Evolutionary conservation across 352 stramenopile genomes (phyloP), one percentile per base, ranked within the genome.

Genomic region (Globisporangium camurandrum): DNA sequence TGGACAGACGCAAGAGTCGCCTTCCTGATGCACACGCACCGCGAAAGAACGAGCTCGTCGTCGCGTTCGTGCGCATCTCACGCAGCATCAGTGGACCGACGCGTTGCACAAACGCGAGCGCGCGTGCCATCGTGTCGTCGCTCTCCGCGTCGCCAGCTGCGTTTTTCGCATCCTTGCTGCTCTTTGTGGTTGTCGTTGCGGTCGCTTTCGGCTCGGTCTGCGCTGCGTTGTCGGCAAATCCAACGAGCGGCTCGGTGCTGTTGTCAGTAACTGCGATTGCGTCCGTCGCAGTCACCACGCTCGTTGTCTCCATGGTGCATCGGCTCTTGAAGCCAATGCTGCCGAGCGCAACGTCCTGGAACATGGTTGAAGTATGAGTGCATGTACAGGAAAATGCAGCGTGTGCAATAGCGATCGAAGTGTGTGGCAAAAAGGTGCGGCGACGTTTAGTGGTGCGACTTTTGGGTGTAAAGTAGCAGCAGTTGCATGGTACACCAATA

Each of bases 261-360:
- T 40, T 50, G 26, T 86, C 67, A 8, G 49, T 52, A 10, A 49
- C 64, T 30, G 66, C 49, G 39, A 86, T 69, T 12, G 67, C 46
- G 1, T 59, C 30, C 11, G 71, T 79, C 48, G 61, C 48, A 27
- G 46, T 50, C 20, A 12, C 56, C 19, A 48, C 60, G 23, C 55
- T 57, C 37, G 50, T 62, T 31, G 52, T 62, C 48, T 70, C 62
- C 53, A 68, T 67, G 10, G 64, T 64, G 23, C 51, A 61, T 62
- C 77, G 80, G 59, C 59, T 69, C 59, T 73, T 75, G 59, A 85
- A 88, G 52, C 67, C 59, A 2, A 71, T 58, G 41, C 57, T 63
- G 23, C 71, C 73, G 10, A 84, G 49, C 14, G 26, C 56, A 56
- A 81, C 73, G 46, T 86, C 74, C 60, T 82, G 63, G 52, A 88